Evolutionary conservation across 805 yeast genomes (phyloP).

Genomic region (Sugiyamaella lignohabitans): DNA sequence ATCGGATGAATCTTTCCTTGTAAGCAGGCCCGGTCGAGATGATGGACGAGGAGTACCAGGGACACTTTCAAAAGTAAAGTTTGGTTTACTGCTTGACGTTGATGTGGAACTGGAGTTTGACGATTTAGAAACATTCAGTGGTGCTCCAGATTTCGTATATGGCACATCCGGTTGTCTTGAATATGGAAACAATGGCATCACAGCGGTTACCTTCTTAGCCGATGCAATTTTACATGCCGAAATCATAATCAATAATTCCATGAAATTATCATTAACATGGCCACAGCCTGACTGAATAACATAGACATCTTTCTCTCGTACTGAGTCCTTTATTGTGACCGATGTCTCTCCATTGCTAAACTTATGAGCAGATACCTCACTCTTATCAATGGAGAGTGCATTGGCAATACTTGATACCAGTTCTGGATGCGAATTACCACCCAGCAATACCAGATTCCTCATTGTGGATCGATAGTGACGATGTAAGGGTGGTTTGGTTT

Average conservation of each 20-base stretch:
- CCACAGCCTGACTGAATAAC: slow-evolving; percentile 81
- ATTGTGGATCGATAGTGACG: slow-evolving; percentile 31
- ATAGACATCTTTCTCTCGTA: slow-evolving; percentile 92
- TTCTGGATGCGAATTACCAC: slow-evolving; percentile 85
- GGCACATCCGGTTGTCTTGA: slow-evolving; percentile 95
- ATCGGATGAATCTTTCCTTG: neutral
- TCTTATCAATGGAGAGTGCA: slow-evolving; percentile 66
- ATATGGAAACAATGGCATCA: slow-evolving; percentile 89
- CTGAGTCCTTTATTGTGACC: slow-evolving; percentile 78
- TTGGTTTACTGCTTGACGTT: slow-evolving; percentile 6
- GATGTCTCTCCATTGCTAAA: slow-evolving; percentile 89
- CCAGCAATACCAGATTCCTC: slow-evolving; percentile 81
- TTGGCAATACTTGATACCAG: slow-evolving; percentile 70
- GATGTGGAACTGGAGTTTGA: slow-evolving; percentile 9
- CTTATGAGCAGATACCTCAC: slow-evolving; percentile 45
- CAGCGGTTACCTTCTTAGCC: slow-evolving; percentile 83
- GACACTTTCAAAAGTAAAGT: slow-evolving; percentile 44
- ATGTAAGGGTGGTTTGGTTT: too few relatives aligned
- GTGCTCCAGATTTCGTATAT: slow-evolving; percentile 70
- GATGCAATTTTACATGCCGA: slow-evolving; percentile 93
- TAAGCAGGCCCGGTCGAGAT: neutral
- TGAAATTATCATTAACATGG: slow-evolving; percentile 76
- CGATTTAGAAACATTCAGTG: slow-evolving; percentile 37
- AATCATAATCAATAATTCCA: slow-evolving; percentile 74
- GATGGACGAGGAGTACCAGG: slow-evolving; percentile 41